Percentiles rank a stretch among this genome's conserved stretches.
These are phyloP conservation scores for Mucor indicus DNA, from an alignment of 371 early-diverging fungal species.

Conservation along the genomic window DNA sequence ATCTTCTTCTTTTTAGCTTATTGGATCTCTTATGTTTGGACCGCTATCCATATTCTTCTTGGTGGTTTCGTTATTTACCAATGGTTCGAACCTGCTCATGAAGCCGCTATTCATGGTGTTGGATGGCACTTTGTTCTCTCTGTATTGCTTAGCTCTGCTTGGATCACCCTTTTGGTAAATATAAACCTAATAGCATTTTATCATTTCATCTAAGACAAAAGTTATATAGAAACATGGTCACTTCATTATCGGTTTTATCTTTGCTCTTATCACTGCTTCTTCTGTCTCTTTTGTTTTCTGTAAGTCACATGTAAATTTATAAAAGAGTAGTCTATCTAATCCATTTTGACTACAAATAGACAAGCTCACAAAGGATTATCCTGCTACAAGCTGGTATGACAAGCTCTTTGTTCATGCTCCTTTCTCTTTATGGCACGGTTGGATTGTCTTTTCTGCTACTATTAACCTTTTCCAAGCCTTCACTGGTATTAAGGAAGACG, in stretches of 20 bases:
- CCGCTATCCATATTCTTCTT: slow-evolving; percentile 60
- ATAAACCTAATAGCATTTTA: too few relatives aligned
- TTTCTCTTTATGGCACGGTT: slow-evolving; percentile 73
- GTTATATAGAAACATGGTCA: slow-evolving; percentile 36
- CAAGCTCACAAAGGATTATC: slow-evolving; percentile 47
- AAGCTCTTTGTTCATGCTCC: slow-evolving; percentile 68
- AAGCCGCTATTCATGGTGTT: slow-evolving; percentile 59
- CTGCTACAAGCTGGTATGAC: slow-evolving; percentile 44
- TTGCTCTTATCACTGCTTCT: slow-evolving; percentile 42
- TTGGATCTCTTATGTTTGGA: slow-evolving; percentile 60
- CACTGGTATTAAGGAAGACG: slow-evolving; percentile 38
- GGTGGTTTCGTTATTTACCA: slow-evolving; percentile 66
- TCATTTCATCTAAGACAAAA: too few relatives aligned
- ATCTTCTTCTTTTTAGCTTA: slow-evolving; percentile 24
- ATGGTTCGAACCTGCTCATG: slow-evolving; percentile 61
- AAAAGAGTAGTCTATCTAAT: neutral
- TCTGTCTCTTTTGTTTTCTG: slow-evolving; percentile 51
- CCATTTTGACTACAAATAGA: slow-evolving; percentile 18
- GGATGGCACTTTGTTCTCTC: slow-evolving; percentile 69
- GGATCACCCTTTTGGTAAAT: slow-evolving; percentile 63
- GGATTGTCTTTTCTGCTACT: slow-evolving; percentile 61
- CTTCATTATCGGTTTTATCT: slow-evolving; percentile 44
- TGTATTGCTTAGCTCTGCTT: slow-evolving; percentile 53
- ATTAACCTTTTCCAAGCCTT: slow-evolving; percentile 63
- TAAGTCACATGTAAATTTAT: slow-evolving; percentile 23